A percentile compares a stretch with the other conserved stretches of the same genome.
phyloP scores from a whole-genome alignment of 352 stramenopile genomes.

The Thraustochytrium sp. region DNA sequence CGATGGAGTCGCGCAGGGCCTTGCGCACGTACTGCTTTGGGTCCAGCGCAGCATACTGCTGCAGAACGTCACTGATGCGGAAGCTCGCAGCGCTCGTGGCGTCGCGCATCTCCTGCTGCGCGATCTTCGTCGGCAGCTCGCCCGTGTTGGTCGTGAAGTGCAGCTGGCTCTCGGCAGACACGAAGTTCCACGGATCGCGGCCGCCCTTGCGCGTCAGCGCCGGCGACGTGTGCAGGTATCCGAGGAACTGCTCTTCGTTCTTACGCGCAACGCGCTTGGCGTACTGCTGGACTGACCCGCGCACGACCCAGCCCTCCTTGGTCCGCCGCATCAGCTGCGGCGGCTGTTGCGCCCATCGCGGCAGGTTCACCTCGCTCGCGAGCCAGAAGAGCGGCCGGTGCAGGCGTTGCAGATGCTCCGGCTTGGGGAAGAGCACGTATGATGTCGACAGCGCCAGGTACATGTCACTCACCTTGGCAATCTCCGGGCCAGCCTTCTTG shows the following conservation, averaged over 20 bases:
- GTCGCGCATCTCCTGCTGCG: not conserved
- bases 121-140: not conserved
- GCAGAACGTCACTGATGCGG: not conserved
- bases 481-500: not conserved
- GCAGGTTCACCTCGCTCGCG: not conserved
- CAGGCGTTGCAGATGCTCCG: not conserved
- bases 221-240: not conserved
- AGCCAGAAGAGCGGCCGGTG: not conserved
- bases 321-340: not conserved
- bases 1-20: not conserved
- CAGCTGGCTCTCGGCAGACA: not conserved
- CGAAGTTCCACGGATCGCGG: not conserved
- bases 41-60: not conserved
- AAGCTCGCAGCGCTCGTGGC: not conserved
- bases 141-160: not conserved
- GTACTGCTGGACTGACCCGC: not conserved
- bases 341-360: not conserved
- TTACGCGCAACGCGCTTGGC: not conserved
- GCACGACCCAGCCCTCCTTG: not conserved
- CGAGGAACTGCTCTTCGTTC: not conserved
- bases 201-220: not conserved
- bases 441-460: not conserved
- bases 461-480: not conserved
- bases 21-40: not conserved
- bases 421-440: conserved; percentile 17